Evolutionary conservation across 768 basidiomycete genomes (phyloP), one percentile per base, ranked within the genome.

Genomic region (Pisolithus orientalis): DNA sequence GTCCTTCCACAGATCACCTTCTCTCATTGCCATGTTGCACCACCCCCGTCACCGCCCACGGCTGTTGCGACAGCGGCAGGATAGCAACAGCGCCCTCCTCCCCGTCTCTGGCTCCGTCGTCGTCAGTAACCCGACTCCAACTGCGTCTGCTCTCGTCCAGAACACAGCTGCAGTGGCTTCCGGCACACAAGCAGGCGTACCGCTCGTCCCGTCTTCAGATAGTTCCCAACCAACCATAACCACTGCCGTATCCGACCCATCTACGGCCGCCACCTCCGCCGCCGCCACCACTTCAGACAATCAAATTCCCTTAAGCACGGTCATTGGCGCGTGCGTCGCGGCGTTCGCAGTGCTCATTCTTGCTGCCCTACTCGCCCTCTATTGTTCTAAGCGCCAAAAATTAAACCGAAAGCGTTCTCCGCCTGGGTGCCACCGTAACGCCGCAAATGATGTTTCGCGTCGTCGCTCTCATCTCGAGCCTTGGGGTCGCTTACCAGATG

Each of bases 311-410:
- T 37, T 73, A 1, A 71, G 75, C 52, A 78, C 82, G 5, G 84
- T 85, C 32, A 71, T 88, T 32, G 85, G 77, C 4, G 75, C 76
- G 21, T 87, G 85, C 56, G 69, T 85, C 1, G 85, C 77, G 4
- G 80, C 83, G 25, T 75, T 86, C 58, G 29, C 62, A 17, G 76
- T 77, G 38, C 78, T 83, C 43, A 72, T 76, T 29, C 60, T 75
- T 31, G 64, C 78, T 21, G 65, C 87, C 45, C 72, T 80, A 39
- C 57, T 82, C 9, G 66, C 84, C 39, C 51, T 84, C 40, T 79
- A 76, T 70, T 74, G 80, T 52, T 82, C 80, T 65, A 74, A 69
- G 45, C 59, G 72, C 66, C 57, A 68, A 63, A 50, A 68, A 62
- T 21, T 6, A 8, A 5, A 16, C 1, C 44, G 39, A 28, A 32